These are phyloP conservation scores for Dysphania ambrosioides DNA, from an alignment of 148 eudicot genomes.

Conservation along the genomic window DNA sequence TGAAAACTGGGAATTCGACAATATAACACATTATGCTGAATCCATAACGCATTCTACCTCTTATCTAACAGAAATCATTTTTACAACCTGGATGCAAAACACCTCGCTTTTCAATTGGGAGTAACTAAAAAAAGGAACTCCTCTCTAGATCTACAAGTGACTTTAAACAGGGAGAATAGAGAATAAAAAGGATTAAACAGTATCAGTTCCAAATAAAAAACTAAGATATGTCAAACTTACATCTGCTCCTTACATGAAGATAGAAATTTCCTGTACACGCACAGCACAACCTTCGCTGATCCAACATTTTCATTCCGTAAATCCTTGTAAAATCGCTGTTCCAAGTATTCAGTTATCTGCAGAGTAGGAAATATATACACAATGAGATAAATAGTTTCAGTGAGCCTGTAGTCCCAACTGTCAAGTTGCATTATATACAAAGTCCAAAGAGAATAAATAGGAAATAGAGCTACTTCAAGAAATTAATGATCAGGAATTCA, in stretches of 20 bases:
- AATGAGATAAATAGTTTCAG: constrained; percentile 6
- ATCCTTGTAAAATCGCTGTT: constrained; percentile 85
- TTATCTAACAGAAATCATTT: too few relatives aligned
- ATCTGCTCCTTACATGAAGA: constrained; percentile 88
- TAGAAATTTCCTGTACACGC: constrained; percentile 69
- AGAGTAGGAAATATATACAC: constrained; percentile 1
- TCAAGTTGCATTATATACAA: not conserved
- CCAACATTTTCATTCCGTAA: constrained; percentile 67
- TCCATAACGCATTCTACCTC: too few relatives aligned
- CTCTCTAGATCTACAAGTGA: not conserved
- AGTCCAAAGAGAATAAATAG: not conserved
- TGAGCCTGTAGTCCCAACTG: not conserved
- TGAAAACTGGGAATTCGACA: too few relatives aligned
- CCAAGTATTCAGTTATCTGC: constrained; percentile 75
- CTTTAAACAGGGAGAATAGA: not conserved
- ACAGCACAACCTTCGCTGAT: constrained; percentile 65
- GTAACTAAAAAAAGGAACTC: not conserved
- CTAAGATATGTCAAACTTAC: constrained; percentile 51
- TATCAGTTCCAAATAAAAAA: not conserved
- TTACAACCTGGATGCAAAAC: not conserved
- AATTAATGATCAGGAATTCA: not conserved
- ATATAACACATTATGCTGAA: too few relatives aligned
- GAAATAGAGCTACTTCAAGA: not conserved
- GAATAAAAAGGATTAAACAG: not conserved
- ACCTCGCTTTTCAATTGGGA: not conserved